Conservation (phyloP, 371 early-diverging fungal species). For the Actinomortierella wolfii region DNA sequence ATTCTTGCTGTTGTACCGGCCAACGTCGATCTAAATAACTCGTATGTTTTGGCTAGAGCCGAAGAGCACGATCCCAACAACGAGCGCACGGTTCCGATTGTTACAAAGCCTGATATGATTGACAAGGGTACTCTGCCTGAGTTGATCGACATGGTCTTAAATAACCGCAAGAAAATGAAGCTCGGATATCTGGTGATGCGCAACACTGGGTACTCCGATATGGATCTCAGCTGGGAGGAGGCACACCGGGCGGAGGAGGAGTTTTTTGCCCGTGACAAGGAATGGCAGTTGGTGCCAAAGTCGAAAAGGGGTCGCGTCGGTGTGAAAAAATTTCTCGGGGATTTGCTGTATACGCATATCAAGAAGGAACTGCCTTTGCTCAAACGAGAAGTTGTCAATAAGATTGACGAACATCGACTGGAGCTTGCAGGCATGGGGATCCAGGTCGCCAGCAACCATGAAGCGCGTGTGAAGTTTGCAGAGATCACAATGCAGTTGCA, state of each 20-base stretch:
- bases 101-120: conserved; percentile 30
- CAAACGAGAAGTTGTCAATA: conserved; percentile 11
- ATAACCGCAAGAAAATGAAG: conserved; percentile 31
- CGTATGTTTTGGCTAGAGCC: conserved; percentile 45
- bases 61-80: conserved; percentile 19
- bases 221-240: conserved; percentile 24
- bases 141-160: conserved; percentile 22
- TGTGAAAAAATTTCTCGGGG: conserved; percentile 19
- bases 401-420: background rate
- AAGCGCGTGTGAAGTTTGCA: conserved; percentile 19
- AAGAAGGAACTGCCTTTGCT: conserved; percentile 31
- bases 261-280: conserved; percentile 18
- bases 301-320: conserved; percentile 15
- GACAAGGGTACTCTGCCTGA: conserved; percentile 24
- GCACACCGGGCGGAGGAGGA: conserved; percentile 16
- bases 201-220: conserved; percentile 27
- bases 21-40: conserved; percentile 85
- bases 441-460: background rate
- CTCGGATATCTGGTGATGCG: conserved; percentile 36
- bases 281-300: conserved; percentile 15
- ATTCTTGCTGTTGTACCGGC: conserved; percentile 90
- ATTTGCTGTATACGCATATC: conserved; percentile 22
- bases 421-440: conserved; percentile 11
- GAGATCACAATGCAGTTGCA: conserved; percentile 14
- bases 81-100: conserved; percentile 38